These are phyloP conservation scores for Flaveria bidentis DNA, from an alignment of 129 eudicot species.

Conservation along the genomic window DNA sequence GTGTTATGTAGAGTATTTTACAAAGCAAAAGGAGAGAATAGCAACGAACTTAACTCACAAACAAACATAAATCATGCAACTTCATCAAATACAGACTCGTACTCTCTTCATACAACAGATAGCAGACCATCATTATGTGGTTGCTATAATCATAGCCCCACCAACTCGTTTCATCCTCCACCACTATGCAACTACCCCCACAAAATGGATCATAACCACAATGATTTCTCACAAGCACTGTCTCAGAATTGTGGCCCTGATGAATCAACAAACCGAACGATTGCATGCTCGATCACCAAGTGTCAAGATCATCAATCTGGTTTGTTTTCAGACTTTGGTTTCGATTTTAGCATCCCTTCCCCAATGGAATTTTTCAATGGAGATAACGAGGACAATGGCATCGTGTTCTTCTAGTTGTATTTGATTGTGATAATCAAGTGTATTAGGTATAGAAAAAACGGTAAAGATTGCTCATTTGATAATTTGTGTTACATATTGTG, in stretches of 20 bases:
- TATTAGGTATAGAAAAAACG: slow-evolving; percentile 18
- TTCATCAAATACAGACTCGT: slow-evolving; percentile 25
- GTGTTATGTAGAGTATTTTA: slow-evolving; percentile 87
- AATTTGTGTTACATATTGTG: slow-evolving; percentile 30
- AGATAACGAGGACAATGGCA: slow-evolving; percentile 31
- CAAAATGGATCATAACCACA: slow-evolving; percentile 30
- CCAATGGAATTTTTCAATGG: slow-evolving; percentile 29
- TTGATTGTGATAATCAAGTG: slow-evolving; percentile 16
- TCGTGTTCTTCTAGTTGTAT: slow-evolving; percentile 30
- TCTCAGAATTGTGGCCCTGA: slow-evolving; percentile 17
- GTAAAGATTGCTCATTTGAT: slow-evolving; percentile 26
- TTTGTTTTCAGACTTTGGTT: slow-evolving; percentile 33
- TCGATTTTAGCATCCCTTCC: slow-evolving; percentile 37
- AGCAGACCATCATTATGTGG: slow-evolving; percentile 27
- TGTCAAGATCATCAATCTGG: slow-evolving; percentile 41
- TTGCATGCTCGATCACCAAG: slow-evolving; percentile 10
- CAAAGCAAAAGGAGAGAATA: slow-evolving; percentile 64
- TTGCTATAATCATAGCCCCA: slow-evolving; percentile 39
- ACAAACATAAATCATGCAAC: slow-evolving; percentile 25
- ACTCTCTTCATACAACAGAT: slow-evolving; percentile 21
- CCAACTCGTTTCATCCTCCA: slow-evolving; percentile 20
- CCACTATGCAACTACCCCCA: slow-evolving; percentile 18
- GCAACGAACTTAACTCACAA: slow-evolving; percentile 36
- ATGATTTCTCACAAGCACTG: slow-evolving; percentile 8
- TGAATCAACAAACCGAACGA: slow-evolving; percentile 28